Base-by-base conservation (phyloP, 108 stramenopile genomes). In the Cyclostephanos invisitatus region DNA sequence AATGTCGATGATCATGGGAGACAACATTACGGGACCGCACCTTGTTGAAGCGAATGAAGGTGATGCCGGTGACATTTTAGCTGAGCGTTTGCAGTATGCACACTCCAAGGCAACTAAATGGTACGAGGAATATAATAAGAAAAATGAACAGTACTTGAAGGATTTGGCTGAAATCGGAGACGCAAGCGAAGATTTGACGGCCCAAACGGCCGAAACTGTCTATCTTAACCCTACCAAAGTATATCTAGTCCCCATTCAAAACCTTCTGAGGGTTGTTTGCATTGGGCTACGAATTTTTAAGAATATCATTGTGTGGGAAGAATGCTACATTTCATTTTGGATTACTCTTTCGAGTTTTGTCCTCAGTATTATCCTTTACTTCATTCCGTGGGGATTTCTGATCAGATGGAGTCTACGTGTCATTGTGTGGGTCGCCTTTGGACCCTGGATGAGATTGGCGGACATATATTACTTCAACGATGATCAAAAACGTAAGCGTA, bases 381-480 rank as follows among this genome's bases (percentile, higher is more conserved):
- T 88, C 57, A 65, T 92, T 53, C 91, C 91, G 4, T 92, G 89
- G 91, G 65, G 65, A 29, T 87, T 81, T 56, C 51, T 87, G 48
- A 49, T 88, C 2, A 74, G 66, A 61, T 92, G 91, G 91, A 72
- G 75, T 12, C 59, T 85, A 18, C 68, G 91, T 35, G 60, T 90
- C 50, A 47, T 87, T 47, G 89, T 84, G 7, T 89, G 86, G 86
- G 47, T 73, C 7, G 20, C 82, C n/a, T 87, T 89, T 73, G 91
- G 91, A 9, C 91, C 91, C 20, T 92, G 89, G 91, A 92, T 92
- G 91, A 92, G 86, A 64, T 50, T 87, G 38, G 59, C 86, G 8
- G 93, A 94, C 61, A 61, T 84, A 0, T 89, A 73, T 59, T 84
- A 86, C 62, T 56, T 84, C 29, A 81, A 81, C n/a, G 81, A 83